Evolutionary conservation across 2,329 filamentous ascomycete species (phyloP).

Genomic region (Alternaria burnsii): DNA sequence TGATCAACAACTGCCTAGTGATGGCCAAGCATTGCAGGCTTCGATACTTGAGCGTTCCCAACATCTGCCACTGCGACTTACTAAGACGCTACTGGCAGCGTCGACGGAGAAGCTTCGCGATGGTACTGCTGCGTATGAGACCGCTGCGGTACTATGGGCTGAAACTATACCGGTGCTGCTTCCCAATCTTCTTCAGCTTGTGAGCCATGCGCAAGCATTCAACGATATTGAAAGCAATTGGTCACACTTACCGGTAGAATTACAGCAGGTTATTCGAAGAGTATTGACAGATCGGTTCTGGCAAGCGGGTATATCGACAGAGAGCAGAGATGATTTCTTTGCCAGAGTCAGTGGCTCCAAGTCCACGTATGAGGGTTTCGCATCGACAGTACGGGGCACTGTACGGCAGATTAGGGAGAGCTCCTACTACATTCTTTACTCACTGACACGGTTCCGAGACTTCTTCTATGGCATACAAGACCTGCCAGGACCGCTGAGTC

Average conservation of each 20-base stretch:
- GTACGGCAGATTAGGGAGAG: constrained; percentile 91
- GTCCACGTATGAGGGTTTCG: constrained; percentile 88
- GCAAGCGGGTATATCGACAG: constrained; percentile 96
- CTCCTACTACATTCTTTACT: constrained; percentile 92
- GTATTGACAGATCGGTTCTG: constrained; percentile 96
- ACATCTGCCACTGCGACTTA: constrained; percentile 81
- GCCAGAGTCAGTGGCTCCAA: constrained; percentile 89
- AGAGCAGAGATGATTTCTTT: constrained; percentile 97
- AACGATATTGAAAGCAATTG: constrained; percentile 83
- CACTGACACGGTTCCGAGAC: constrained; percentile 85
- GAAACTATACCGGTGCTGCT: constrained; percentile 82
- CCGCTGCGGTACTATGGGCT: constrained; percentile 84
- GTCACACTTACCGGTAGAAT: constrained; percentile 76
- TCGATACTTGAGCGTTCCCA: constrained; percentile 80
- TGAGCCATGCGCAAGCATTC: constrained; percentile 89
- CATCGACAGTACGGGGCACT: constrained; percentile 88
- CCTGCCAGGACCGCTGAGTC: constrained; percentile 81
- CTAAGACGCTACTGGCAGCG: constrained; percentile 90
- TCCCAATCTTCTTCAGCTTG: constrained; percentile 83
- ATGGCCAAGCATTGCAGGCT: constrained; percentile 80
- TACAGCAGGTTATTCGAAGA: constrained; percentile 78
- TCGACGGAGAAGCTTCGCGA: constrained; percentile 89
- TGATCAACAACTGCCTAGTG: constrained; percentile 74
- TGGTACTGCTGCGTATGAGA: constrained; percentile 74
- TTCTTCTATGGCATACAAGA: constrained; percentile 92